Evolutionary conservation across 83 land plant species (phyloP), one percentile per base, ranked within the genome.

Genomic region (Thuja plicata): DNA sequence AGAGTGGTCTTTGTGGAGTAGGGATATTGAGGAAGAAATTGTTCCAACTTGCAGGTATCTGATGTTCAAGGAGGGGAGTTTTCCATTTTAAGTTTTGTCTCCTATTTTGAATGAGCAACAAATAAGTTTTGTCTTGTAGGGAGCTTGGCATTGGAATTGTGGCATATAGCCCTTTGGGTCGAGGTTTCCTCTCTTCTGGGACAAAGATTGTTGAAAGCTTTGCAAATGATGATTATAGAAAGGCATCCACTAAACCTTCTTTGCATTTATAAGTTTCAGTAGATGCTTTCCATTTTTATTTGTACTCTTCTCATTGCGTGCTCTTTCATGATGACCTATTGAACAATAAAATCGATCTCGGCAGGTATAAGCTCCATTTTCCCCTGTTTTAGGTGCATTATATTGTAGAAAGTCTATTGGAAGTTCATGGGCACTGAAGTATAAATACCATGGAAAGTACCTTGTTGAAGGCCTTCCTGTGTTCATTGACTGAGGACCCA

Each of bases 71-170:
- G 57, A 40, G 37, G 16, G 35, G 38, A 11, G 88, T 11, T 85
- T 90, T 82, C 40, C 11, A 48, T 48, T 21, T 52, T 34, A 32
- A 21, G n/a, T 12, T 30, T 21, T 45, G 5, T n/a, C 35, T 50
- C 27, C 16, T 50, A 46, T 50, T 50, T 50, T 38, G n/a, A 46
- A 37, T 84, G 35, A 30, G 16, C 54, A 50, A 50, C 54, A 50
- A 12, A 50, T 50, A 12, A 17, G 16, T 81, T 40, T 87, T 86
- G 32, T 17, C 38, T 55, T 79, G 79, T 93, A 97, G 96, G 87
- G 98, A 97, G 83, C 92, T 97, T 70, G 98, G 98, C 4, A 96
- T 97, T 89, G 96, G 96, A 19, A 78, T 78, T 40, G 82, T 78
- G 41, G 1, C 43, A 78, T 38, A 78, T 37, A 78, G 19, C 27